These are phyloP conservation scores for Malania oleifera DNA, from an alignment of 164 flowering plant species.

Conservation along the genomic window DNA sequence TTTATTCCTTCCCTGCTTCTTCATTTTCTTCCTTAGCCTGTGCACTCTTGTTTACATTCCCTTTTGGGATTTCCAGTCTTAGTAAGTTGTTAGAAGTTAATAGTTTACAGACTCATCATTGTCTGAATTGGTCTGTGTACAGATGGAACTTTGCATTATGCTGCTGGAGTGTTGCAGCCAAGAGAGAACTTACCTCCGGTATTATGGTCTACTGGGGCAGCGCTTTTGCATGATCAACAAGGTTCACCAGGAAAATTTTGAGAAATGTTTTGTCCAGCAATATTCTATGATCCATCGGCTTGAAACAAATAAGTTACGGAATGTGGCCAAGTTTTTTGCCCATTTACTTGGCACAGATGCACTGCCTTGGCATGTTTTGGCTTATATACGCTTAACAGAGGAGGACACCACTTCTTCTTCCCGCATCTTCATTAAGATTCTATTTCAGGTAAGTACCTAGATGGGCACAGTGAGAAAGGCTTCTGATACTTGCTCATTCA, in stretches of 20 bases:
- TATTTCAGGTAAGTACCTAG: conserved; percentile 57
- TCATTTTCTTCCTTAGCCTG: background rate
- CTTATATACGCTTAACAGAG: conserved; percentile 87
- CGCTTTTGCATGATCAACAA: conserved; percentile 92
- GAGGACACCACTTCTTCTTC: conserved; percentile 98
- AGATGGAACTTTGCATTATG: conserved; percentile 99
- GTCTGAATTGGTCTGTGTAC: conserved; percentile 15
- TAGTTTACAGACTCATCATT: background rate
- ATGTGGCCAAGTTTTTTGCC: conserved; percentile 96
- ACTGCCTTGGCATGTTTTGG: conserved; percentile 87
- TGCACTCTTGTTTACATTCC: background rate
- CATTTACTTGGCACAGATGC: conserved; percentile 94
- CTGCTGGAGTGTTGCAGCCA: conserved; percentile 94
- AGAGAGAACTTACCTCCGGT: conserved; percentile 88
- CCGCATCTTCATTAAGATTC: conserved; percentile 89
- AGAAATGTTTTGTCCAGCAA: conserved; percentile 85
- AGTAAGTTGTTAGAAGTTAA: background rate
- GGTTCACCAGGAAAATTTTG: conserved; percentile 87
- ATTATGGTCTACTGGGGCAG: conserved; percentile 91
- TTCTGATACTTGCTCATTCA: no score
- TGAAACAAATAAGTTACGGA: conserved; percentile 87
- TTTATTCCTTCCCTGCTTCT: background rate
- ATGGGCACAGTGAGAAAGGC: no score
- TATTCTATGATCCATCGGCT: conserved; percentile 92
- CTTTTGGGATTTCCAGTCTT: background rate